phyloP scores from a whole-genome alignment of 495 filamentous ascomycete genomes.

The Platismatia glauca region DNA sequence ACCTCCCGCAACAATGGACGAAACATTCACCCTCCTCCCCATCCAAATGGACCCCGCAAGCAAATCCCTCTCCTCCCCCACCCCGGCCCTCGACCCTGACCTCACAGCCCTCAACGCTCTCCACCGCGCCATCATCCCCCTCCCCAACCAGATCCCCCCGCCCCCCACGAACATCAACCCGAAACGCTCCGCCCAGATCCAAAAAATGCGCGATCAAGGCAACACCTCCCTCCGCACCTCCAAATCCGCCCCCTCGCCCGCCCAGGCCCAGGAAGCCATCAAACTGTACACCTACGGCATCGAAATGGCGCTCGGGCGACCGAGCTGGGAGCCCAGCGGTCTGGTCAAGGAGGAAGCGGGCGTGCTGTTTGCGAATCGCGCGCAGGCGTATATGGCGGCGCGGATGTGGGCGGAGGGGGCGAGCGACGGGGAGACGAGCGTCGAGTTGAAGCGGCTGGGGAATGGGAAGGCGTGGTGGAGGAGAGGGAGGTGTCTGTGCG shows the following conservation, averaged over 20 bases:
- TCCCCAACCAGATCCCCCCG: slow-evolving; percentile 51
- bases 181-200: slow-evolving; percentile 74
- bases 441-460: slow-evolving; percentile 77
- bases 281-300: slow-evolving; percentile 74
- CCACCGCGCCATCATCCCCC: slow-evolving; percentile 58
- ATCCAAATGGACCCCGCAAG: slow-evolving; percentile 66
- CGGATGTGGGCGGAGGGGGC: slow-evolving; percentile 72
- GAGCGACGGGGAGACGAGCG: slow-evolving; percentile 73
- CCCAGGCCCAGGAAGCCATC: slow-evolving; percentile 51
- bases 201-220: slow-evolving; percentile 80
- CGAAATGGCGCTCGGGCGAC: slow-evolving; percentile 74
- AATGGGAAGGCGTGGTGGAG: slow-evolving; percentile 96
- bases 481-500: slow-evolving; percentile 66
- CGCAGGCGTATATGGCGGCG: slow-evolving; percentile 78
- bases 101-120: slow-evolving; percentile 63
- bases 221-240: slow-evolving; percentile 74
- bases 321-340: slow-evolving; percentile 75
- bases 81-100: slow-evolving; percentile 43
- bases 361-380: slow-evolving; percentile 72
- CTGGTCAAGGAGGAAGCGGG: slow-evolving; percentile 77
- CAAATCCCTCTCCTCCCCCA: slow-evolving; percentile 66
- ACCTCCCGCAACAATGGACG: slow-evolving; percentile 42
- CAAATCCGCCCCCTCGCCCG: slow-evolving; percentile 33
- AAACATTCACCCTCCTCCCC: slow-evolving; percentile 77
- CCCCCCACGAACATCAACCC: slow-evolving; percentile 75